Evolutionary conservation across 177 flowering plant genomes (phyloP), one percentile per base, ranked within the genome.

Genomic region (Telopea speciosissima): DNA sequence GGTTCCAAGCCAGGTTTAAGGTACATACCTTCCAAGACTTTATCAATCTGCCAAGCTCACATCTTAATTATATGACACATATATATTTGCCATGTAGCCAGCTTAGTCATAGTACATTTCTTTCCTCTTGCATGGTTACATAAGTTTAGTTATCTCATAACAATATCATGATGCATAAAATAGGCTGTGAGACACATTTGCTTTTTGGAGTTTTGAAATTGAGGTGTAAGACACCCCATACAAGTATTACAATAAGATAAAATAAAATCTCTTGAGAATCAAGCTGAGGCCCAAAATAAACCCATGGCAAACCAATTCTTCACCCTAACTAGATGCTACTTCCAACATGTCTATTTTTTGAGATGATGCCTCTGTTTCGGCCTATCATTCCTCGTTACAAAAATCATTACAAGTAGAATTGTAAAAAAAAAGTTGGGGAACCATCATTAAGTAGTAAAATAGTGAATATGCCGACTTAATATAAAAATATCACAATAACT

Each of bases 401-500:
- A 0, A 49, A 49, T 44, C 49, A 44, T 44, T 44, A 44, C 1
- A 2, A 49, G 19, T 49, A 11, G 54, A 6, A 49, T 49, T 49
- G 19, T 2, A 49, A 12, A 44, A 3, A 3, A 44, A 5, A 8
- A 49, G 19, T 12, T 49, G 19, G 54, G 54, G 19, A 49, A 49
- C 5, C 54, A 49, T 49, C 14, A 49, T 11, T 49, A 49, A 49
- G 19, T 49, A 49, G 0, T 49, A 49, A 49, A 25, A 22, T 56
- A 40, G 1, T 68, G 21, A 21, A 28, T 67, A 14, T 56, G 64
- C 65, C 8, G 40, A 58, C 11, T 36, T 52, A 21, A 28, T 60
- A 25, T 25, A 65, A 64, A 63, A 70, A 77, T 64, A 8, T 17
- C 61, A n/a, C n/a, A 76, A 81, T 80, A 91, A 96, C 98, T 91